phyloP scores from a whole-genome alignment of 352 stramenopile genomes.

The Globisporangium paroecandrum region DNA sequence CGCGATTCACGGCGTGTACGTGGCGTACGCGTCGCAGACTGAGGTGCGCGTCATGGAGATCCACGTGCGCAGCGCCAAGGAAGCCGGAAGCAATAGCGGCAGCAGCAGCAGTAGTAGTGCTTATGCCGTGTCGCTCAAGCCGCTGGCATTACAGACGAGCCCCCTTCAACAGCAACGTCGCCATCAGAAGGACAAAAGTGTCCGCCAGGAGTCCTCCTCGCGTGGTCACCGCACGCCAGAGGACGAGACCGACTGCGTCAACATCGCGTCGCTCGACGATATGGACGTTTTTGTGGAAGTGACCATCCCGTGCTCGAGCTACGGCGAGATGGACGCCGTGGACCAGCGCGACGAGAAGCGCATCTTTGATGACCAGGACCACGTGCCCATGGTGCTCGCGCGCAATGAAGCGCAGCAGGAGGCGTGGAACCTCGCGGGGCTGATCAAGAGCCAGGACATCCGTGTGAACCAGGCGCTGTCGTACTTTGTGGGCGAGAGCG shows the following conservation, averaged over 20 bases:
- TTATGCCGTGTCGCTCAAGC: not conserved
- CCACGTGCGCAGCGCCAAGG: constrained; percentile 50
- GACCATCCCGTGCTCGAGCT: constrained; percentile 48
- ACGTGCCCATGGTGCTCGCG: constrained; percentile 57
- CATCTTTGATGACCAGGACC: constrained; percentile 55
- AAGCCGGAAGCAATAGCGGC: constrained; percentile 16
- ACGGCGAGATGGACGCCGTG: constrained; percentile 39
- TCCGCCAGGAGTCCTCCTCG: constrained; percentile 3
- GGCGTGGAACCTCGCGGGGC: constrained; percentile 62
- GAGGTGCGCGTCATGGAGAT: constrained; percentile 85
- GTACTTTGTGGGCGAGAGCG: constrained; percentile 59
- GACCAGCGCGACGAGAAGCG: constrained; percentile 50
- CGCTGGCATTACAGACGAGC: constrained; percentile 2
- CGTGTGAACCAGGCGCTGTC: constrained; percentile 78
- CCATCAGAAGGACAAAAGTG: constrained; percentile 1
- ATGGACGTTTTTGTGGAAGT: constrained; percentile 53
- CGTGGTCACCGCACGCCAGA: constrained; percentile 21
- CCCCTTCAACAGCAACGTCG: not conserved
- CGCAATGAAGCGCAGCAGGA: constrained; percentile 76
- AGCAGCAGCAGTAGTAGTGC: not conserved
- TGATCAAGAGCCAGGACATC: constrained; percentile 73
- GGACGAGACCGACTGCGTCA: constrained; percentile 45
- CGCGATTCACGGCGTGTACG: constrained; percentile 75
- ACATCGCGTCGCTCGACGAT: constrained; percentile 35
- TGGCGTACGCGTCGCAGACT: constrained; percentile 69